These are phyloP conservation scores for Neostapfia colusana DNA, from an alignment of 176 grass and related monocot genomes.

Conservation along the genomic window DNA sequence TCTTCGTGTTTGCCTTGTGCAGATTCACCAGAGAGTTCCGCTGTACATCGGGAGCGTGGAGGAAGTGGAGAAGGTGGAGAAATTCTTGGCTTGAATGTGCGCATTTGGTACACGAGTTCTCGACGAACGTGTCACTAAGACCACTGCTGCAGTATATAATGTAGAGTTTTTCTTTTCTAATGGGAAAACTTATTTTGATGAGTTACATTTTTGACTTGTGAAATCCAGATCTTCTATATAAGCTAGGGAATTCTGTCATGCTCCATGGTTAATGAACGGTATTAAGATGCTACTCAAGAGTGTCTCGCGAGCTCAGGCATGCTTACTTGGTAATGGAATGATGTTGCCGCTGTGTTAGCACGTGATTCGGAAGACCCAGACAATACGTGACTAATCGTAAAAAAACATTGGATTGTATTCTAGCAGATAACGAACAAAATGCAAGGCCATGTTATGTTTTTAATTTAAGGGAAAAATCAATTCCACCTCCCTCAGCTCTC, in stretches of 20 bases:
- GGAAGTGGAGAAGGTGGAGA: slow-evolving; percentile 94
- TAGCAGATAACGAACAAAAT: neutral
- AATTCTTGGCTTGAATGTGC: slow-evolving; percentile 65
- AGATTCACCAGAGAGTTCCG: slow-evolving; percentile 96
- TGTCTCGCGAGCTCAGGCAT: no score
- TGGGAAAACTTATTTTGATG: neutral
- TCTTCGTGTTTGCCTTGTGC: neutral
- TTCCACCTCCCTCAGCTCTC: no score
- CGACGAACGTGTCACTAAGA: neutral
- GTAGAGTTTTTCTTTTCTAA: slow-evolving; percentile 16
- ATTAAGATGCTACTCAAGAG: neutral
- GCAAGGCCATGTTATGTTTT: no score
- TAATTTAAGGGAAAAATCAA: no score
- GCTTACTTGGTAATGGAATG: neutral
- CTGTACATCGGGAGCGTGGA: slow-evolving; percentile 93
- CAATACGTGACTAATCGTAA: no score
- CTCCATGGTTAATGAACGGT: neutral
- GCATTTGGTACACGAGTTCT: neutral
- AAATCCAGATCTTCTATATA: neutral
- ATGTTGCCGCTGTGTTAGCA: no score
- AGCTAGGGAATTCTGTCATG: neutral
- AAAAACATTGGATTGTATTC: no score
- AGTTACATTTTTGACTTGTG: slow-evolving; percentile 5
- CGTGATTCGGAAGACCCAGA: no score
- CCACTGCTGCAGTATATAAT: slow-evolving; percentile 4